Conservation (phyloP, 441 rosid species). For the Adansonia grandidieri region DNA sequence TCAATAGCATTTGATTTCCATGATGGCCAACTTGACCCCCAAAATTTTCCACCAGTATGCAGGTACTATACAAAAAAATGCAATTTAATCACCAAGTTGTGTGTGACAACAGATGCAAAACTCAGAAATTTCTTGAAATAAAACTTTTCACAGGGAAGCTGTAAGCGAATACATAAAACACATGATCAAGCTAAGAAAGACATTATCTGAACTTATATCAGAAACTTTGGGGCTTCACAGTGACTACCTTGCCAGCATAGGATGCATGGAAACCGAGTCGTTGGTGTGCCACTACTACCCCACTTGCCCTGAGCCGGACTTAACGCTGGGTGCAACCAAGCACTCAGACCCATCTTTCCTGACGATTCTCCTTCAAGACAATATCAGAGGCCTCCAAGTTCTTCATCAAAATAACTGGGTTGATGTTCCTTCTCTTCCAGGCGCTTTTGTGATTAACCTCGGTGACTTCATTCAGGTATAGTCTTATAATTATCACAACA, state of each 20-base stretch:
- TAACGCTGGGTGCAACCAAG: constrained; percentile 51
- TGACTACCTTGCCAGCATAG: constrained; percentile 41
- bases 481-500: neutral
- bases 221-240: constrained; percentile 53
- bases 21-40: constrained; percentile 46
- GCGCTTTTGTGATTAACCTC: constrained; percentile 52
- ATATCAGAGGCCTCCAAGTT: constrained; percentile 56
- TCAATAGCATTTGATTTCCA: constrained; percentile 44
- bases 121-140: neutral
- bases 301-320: constrained; percentile 56
- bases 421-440: constrained; percentile 44
- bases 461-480: constrained; percentile 66
- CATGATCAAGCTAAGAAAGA: constrained; percentile 36
- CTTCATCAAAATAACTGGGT: constrained; percentile 50
- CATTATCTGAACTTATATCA: constrained; percentile 44
- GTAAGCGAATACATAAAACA: constrained; percentile 47
- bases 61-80: constrained; percentile 37
- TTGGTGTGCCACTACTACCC: constrained; percentile 60
- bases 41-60: constrained; percentile 44
- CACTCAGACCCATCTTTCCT: constrained; percentile 58
- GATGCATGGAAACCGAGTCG: constrained; percentile 57
- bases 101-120: neutral
- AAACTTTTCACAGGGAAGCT: constrained; percentile 37
- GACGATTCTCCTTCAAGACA: constrained; percentile 57
- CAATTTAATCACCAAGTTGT: neutral